Evolutionary conservation across 176 grass and related monocot species (phyloP).

Genomic region (Avena sativa): DNA sequence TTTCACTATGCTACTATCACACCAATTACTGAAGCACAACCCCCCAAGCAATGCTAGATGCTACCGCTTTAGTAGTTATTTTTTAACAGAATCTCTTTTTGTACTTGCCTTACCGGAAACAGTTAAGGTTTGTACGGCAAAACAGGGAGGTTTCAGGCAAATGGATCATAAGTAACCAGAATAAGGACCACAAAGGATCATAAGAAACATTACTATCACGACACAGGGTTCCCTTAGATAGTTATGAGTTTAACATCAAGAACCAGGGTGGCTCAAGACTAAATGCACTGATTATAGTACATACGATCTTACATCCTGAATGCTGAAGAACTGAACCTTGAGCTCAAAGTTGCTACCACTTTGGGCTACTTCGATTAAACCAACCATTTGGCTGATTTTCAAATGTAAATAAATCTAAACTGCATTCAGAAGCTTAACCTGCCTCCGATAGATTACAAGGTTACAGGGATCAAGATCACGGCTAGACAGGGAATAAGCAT

Average conservation of each 20-base stretch:
- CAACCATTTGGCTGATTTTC: conserved; percentile 7
- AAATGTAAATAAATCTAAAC: conserved; percentile 21
- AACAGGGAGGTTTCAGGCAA: not conserved
- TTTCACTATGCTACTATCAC: not conserved
- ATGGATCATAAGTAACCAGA: not conserved
- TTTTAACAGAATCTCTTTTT: not conserved
- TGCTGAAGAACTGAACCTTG: conserved; percentile 9
- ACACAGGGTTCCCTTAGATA: not conserved
- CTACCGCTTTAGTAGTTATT: not conserved
- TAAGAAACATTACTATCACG: conserved; percentile 1
- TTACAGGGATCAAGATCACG: conserved; percentile 14
- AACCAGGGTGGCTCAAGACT: conserved; percentile 21
- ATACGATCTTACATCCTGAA: not conserved
- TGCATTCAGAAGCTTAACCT: conserved; percentile 35
- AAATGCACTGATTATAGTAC: not conserved
- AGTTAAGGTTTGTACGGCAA: not conserved
- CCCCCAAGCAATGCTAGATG: conserved; percentile 9
- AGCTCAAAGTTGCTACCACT: conserved; percentile 8
- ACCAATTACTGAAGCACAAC: conserved; percentile 19
- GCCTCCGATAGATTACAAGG: not conserved
- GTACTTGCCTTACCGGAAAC: not conserved
- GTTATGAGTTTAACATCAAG: not conserved
- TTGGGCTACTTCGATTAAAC: conserved; percentile 10
- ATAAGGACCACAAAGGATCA: not conserved
- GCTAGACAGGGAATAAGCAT: conserved; percentile 2